Percentiles rank a stretch among this genome's conserved stretches.
Conservation (phyloP, 2,329 filamentous ascomycete genomes). For the Coniochaeta ligniaria region DNA sequence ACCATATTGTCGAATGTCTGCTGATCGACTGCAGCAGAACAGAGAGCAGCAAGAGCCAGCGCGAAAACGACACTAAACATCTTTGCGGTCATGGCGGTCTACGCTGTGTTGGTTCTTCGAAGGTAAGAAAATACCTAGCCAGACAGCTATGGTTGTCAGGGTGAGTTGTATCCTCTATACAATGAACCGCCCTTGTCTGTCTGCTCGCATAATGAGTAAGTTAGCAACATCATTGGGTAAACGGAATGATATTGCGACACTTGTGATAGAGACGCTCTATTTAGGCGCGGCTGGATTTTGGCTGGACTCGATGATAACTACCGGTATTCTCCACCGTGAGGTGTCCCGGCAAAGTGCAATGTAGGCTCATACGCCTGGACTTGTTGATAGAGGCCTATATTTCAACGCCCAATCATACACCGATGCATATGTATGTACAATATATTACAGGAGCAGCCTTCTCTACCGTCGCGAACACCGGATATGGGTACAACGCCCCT, state of each 20-base stretch:
- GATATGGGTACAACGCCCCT: background rate
- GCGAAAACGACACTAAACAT: background rate
- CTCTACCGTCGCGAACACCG: background rate
- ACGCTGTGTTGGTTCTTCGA: background rate
- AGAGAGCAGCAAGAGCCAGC: background rate
- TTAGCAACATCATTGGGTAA: background rate
- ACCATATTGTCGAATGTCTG: background rate
- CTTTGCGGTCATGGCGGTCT: background rate
- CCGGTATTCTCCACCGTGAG: background rate
- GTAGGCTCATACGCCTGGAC: background rate
- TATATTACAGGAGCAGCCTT: background rate
- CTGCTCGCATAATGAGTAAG: background rate
- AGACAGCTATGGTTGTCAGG: background rate
- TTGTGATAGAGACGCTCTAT: background rate
- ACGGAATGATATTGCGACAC: background rate
- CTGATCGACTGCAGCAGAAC: background rate
- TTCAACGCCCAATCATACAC: background rate
- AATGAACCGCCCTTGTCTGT: background rate
- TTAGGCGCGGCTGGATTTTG: background rate
- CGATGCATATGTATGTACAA: background rate
- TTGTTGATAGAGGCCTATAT: background rate
- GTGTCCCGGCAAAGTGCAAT: background rate
- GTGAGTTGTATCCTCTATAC: background rate
- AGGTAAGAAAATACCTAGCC: background rate
- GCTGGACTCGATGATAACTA: background rate